Conservation (phyloP, 106 monocot species). For the Allium fistulosum region DNA sequence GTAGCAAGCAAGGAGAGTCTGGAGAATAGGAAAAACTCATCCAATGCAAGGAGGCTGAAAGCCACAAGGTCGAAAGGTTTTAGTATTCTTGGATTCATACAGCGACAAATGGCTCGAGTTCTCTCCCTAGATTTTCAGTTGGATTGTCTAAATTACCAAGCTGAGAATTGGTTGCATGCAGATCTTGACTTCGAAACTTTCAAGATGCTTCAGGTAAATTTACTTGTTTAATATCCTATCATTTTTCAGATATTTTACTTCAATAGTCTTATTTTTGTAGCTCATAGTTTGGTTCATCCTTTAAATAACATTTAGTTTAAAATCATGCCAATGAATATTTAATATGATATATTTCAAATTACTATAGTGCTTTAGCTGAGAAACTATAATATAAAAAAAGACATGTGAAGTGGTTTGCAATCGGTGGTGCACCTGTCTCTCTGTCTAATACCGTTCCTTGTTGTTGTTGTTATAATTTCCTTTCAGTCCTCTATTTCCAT, state of each 20-base stretch:
- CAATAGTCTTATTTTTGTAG: too few species aligned
- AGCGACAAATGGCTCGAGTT: conserved; percentile 73
- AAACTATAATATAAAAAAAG: too few species aligned
- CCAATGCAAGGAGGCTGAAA: conserved; percentile 35
- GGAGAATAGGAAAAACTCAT: conserved; percentile 45
- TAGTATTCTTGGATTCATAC: conserved; percentile 83
- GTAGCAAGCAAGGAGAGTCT: conserved; percentile 70
- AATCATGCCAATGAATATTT: too few species aligned
- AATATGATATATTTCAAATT: too few species aligned
- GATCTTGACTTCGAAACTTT: conserved; percentile 94
- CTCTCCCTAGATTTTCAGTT: conserved; percentile 87
- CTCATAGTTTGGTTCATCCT: too few species aligned
- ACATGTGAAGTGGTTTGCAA: too few species aligned
- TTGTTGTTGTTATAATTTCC: too few species aligned
- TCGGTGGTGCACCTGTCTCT: too few species aligned
- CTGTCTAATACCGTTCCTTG: too few species aligned
- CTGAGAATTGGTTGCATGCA: conserved; percentile 72
- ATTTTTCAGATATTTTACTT: not conserved
- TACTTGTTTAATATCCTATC: conserved; percentile 1
- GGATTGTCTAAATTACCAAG: conserved; percentile 82
- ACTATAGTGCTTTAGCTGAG: too few species aligned
- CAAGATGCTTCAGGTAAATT: conserved; percentile 65
- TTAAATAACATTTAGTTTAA: too few species aligned
- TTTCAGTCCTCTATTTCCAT: too few species aligned
- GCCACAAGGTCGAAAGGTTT: conserved; percentile 61